Evolutionary conservation across 768 basidiomycete genomes (phyloP).

Genomic region (Suillus brevipes): DNA sequence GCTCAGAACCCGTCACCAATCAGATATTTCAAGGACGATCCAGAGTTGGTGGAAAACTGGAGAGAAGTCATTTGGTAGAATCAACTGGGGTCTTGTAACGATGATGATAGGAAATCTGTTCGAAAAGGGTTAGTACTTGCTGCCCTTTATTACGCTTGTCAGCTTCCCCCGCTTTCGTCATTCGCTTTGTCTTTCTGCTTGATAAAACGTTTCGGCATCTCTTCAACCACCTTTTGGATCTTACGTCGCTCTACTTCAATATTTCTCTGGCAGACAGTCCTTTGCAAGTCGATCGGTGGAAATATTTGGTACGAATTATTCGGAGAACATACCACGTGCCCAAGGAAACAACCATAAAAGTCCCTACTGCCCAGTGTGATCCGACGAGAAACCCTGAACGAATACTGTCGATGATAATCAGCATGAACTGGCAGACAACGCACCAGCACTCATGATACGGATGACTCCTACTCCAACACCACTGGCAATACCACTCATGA

Average conservation of each 20-base stretch:
- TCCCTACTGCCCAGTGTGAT: slow-evolving; percentile 78
- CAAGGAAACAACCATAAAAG: slow-evolving; percentile 66
- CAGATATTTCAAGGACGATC: slow-evolving; percentile 50
- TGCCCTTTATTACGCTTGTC: slow-evolving; percentile 2
- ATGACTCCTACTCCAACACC: slow-evolving; percentile 77
- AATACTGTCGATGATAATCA: slow-evolving; percentile 9
- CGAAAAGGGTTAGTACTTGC: background rate
- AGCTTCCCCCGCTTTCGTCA: slow-evolving; percentile 10
- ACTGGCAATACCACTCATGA: slow-evolving; percentile 78
- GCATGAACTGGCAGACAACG: slow-evolving; percentile 25
- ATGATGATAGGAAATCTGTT: background rate
- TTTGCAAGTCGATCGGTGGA: slow-evolving; percentile 26
- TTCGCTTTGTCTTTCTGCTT: slow-evolving; percentile 38
- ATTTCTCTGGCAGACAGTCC: slow-evolving; percentile 65
- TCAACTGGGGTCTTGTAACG: background rate
- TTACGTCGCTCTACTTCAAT: slow-evolving; percentile 53
- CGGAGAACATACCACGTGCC: slow-evolving; percentile 61
- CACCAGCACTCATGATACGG: slow-evolving; percentile 65
- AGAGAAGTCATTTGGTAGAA: slow-evolving; percentile 61
- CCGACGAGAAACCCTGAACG: slow-evolving; percentile 60
- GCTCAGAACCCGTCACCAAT: background rate
- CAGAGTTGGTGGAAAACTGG: slow-evolving; percentile 76
- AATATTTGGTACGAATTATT: background rate
- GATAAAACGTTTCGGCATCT: slow-evolving; percentile 55
- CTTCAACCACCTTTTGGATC: slow-evolving; percentile 58